A percentile compares a stretch with the other conserved stretches of the same genome.
Conservation (phyloP, 257 asterid species). For the Lavandula angustifolia region DNA sequence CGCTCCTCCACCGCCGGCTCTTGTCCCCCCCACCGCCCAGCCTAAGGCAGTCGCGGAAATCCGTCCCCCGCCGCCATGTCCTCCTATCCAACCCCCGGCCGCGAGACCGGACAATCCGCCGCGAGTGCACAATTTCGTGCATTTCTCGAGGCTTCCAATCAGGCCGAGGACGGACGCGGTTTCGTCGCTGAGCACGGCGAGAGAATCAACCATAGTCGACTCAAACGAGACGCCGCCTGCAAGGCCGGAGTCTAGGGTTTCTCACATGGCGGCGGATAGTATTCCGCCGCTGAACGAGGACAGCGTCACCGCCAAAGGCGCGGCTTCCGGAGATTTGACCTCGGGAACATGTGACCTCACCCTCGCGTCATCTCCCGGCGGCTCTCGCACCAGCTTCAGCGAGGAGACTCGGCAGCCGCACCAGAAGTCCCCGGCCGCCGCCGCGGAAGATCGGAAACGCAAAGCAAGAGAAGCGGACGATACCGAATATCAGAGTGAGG, state of each 20-base stretch:
- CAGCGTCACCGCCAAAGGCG: slow-evolving; percentile 24
- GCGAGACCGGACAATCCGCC: slow-evolving; percentile 30
- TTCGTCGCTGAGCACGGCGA: slow-evolving; percentile 31
- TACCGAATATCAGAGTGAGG: slow-evolving; percentile 65
- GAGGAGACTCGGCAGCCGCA: slow-evolving; percentile 39
- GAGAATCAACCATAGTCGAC: slow-evolving; percentile 53
- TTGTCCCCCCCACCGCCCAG: slow-evolving; percentile 31
- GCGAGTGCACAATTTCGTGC: slow-evolving; percentile 46
- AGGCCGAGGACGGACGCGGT: slow-evolving; percentile 40
- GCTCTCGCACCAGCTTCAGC: slow-evolving; percentile 53
- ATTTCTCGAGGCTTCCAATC: slow-evolving; percentile 55
- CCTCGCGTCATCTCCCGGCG: slow-evolving; percentile 58
- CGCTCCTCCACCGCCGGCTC: slow-evolving; percentile 43
- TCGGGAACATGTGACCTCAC: slow-evolving; percentile 50
- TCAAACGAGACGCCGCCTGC: slow-evolving; percentile 49
- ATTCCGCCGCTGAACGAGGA: slow-evolving; percentile 31
- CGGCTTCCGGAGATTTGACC: slow-evolving; percentile 37
- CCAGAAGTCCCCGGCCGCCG: slow-evolving; percentile 15
- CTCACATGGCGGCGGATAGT: slow-evolving; percentile 34
- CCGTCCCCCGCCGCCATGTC: slow-evolving; percentile 43
- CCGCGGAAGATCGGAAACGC: slow-evolving; percentile 63
- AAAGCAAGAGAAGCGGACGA: slow-evolving; percentile 61
- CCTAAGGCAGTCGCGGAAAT: slow-evolving; percentile 40
- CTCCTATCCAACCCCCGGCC: slow-evolving; percentile 39
- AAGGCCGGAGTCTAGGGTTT: slow-evolving; percentile 39